Evolutionary conservation across 495 filamentous ascomycete genomes (phyloP), one percentile per base, ranked within the genome.

Genomic region (Penicillium nucicola): DNA sequence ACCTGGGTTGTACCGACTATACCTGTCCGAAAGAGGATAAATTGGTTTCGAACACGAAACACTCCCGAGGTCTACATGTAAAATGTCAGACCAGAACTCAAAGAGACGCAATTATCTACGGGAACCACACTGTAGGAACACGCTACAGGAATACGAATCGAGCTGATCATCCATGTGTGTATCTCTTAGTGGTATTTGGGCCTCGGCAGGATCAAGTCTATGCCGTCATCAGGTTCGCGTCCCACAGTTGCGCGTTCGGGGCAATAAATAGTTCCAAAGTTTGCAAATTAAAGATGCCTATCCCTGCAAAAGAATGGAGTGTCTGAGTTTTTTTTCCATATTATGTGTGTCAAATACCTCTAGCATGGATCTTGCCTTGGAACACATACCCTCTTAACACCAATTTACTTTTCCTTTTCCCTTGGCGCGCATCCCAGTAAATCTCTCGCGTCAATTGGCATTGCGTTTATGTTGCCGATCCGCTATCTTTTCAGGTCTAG

Each of bases 141-240:
- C n/a, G n/a, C 55, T 56, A 49, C 42, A 51, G 45, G 49, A 48
- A 39, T 47, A 57, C 50, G 44, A 40, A 54, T 45, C 30, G 18
- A 34, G 43, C 17, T 32, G 30, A 25, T n/a, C 41, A 31, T 36
- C 30, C 35, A 30, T 43, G 11, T 44, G 8, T 49, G 10, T 52
- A 22, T 31, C 12, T 36, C 8, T 53, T 49, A 52, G 45, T 43
- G 25, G 35, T 30, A 43, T 43, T 58, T 17, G 25, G 12, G 34
- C 58, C 46, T 58, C 54, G 51, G 60, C 56, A 28, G 45, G 37
- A 36, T 46, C 31, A 15, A 57, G 42, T 47, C 43, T 47, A 62
- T 62, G 62, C 59, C 59, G 59, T 65, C 62, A 65, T 65, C 42
- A n/a, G 35, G 15, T 8, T 57, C 58, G 50, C 62, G 59, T 65